phyloP scores from a whole-genome alignment of 2,329 filamentous ascomycete species.

The Penicillium sclerotiorum region DNA sequence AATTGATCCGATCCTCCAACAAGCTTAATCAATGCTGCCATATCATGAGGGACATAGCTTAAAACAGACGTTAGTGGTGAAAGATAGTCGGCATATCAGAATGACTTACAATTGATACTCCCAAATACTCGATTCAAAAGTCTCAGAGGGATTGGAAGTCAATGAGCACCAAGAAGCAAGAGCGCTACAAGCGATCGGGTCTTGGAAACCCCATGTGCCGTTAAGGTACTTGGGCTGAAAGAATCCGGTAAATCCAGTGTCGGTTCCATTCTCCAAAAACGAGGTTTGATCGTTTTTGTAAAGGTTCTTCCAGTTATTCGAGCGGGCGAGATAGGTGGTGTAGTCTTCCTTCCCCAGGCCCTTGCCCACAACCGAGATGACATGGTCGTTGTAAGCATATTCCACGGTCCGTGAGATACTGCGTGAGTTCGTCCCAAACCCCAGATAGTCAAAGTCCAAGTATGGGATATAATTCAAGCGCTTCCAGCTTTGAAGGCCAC shows the following conservation, averaged over 20 bases:
- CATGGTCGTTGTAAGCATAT: constrained; percentile 75
- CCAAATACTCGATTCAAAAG: constrained; percentile 37
- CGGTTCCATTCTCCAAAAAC: constrained; percentile 51
- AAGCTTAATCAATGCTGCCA: constrained; percentile 56
- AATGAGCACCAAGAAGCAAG: constrained; percentile 31
- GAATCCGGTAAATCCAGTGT: constrained; percentile 69
- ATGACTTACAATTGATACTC: constrained; percentile 53
- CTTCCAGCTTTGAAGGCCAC: constrained; percentile 72
- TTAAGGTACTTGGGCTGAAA: constrained; percentile 70
- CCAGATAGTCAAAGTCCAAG: constrained; percentile 65
- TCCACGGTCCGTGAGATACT: constrained; percentile 71
- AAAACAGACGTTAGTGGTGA: constrained; percentile 41
- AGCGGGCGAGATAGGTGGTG: constrained; percentile 57
- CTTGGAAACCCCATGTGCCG: constrained; percentile 67
- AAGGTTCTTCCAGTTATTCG: constrained; percentile 66
- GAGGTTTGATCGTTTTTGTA: constrained; percentile 63
- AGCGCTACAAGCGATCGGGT: constrained; percentile 49
- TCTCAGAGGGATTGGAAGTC: constrained; percentile 32
- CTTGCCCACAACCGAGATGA: constrained; percentile 61
- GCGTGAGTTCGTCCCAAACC: constrained; percentile 68
- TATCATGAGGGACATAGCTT: constrained; percentile 56
- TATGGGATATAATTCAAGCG: constrained; percentile 67
- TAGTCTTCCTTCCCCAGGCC: constrained; percentile 51
- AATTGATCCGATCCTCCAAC: constrained; percentile 64
- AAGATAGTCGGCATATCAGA: constrained; percentile 53